Evolutionary conservation across 2,329 filamentous ascomycete species (phyloP).

Genomic region (Fusarium hostae): DNA sequence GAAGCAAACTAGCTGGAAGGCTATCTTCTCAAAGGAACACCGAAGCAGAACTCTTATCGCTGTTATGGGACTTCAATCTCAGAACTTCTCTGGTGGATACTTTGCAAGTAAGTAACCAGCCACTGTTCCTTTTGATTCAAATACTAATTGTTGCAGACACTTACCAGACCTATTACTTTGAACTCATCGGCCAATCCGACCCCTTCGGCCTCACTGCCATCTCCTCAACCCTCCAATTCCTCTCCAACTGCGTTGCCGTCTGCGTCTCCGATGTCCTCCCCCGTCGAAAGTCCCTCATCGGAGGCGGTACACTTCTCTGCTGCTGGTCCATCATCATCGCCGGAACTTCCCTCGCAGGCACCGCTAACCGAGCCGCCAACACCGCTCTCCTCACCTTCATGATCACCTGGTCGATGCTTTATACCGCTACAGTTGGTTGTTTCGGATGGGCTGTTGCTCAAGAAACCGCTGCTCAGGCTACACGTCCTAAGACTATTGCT

Average conservation of each 20-base stretch:
- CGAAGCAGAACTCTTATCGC: conserved; percentile 41
- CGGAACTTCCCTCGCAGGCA: conserved; percentile 37
- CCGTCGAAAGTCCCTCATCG: conserved; percentile 42
- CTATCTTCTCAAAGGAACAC: conserved; percentile 47
- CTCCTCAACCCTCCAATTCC: conserved; percentile 44
- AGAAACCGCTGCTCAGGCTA: conserved; percentile 44
- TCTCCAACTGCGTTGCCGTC: conserved; percentile 44
- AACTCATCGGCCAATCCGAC: conserved; percentile 46
- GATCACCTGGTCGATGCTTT: conserved; percentile 48
- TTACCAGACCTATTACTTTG: conserved; percentile 47
- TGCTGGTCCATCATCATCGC: conserved; percentile 45
- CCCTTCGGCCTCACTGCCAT: conserved; percentile 46
- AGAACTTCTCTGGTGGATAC: conserved; percentile 48
- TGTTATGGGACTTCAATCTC: conserved; percentile 42
- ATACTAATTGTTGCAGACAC: conserved; percentile 35
- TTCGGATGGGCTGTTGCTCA: conserved; percentile 47
- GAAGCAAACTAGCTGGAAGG: conserved; percentile 45
- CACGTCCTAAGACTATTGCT: conserved; percentile 45
- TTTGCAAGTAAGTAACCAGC: conserved; percentile 42
- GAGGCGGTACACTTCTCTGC: conserved; percentile 42
- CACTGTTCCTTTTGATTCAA: accelerated
- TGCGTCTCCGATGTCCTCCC: conserved; percentile 42
- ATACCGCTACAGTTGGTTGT: conserved; percentile 44
- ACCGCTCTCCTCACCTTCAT: conserved; percentile 45
- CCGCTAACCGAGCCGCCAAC: conserved; percentile 38